Evolutionary conservation across 2,329 filamentous ascomycete species (phyloP).

Genomic region (Acrocalymma vagum): DNA sequence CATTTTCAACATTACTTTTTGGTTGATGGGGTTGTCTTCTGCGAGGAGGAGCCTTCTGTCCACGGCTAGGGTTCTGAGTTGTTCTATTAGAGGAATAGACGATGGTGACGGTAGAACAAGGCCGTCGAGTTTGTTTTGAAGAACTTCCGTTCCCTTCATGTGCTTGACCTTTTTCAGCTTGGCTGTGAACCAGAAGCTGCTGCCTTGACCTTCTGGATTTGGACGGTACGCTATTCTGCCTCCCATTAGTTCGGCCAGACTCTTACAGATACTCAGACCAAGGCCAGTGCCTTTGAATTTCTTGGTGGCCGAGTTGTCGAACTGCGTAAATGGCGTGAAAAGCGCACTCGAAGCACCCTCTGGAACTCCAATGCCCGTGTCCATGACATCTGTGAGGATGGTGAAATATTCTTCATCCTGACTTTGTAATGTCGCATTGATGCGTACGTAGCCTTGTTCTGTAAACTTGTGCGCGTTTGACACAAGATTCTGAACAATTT

Average conservation of each 20-base stretch:
- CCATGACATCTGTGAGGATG: conserved; percentile 62
- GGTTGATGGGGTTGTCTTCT: conserved; percentile 59
- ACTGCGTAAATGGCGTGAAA: conserved; percentile 65
- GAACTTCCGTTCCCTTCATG: conserved; percentile 16
- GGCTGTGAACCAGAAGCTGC: conserved; percentile 61
- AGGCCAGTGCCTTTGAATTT: conserved; percentile 65
- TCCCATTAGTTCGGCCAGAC: conserved; percentile 64
- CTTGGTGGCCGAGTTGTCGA: conserved; percentile 63
- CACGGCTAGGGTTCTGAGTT: conserved; percentile 28
- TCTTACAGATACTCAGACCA: conserved; percentile 66
- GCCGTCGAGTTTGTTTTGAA: conserved; percentile 19
- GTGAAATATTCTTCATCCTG: conserved; percentile 55
- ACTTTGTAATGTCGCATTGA: conserved; percentile 51
- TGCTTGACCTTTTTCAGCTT: conserved; percentile 41
- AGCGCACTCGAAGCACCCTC: conserved; percentile 55
- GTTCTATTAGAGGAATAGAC: conserved; percentile 22
- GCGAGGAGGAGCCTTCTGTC: conserved; percentile 49
- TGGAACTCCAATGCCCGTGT: conserved; percentile 64
- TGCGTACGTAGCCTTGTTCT: conserved; percentile 60
- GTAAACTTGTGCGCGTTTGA: conserved; percentile 71
- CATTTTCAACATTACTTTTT: conserved; percentile 59
- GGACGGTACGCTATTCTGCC: conserved; percentile 59
- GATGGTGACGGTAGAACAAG: conserved; percentile 15
- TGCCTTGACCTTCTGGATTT: conserved; percentile 58
- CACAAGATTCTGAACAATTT: conserved; percentile 69